These are phyloP conservation scores for Hydnomerulius pinastri DNA, from an alignment of 768 basidiomycete genomes.

Conservation along the genomic window DNA sequence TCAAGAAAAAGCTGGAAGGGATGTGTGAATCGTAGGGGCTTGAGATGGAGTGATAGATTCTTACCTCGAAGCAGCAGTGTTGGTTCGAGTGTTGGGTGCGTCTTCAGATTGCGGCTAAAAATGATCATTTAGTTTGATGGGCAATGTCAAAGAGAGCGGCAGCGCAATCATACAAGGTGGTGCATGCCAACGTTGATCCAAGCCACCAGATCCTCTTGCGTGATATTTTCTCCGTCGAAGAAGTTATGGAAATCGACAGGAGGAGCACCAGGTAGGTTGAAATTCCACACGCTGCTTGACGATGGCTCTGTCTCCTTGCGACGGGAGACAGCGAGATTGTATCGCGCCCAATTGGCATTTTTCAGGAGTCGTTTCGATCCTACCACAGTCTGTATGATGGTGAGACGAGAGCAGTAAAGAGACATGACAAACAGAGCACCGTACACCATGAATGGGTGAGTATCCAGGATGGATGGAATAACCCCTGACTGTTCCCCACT, in stretches of 20 bases:
- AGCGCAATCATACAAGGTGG: constrained; percentile 49
- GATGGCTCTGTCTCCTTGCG: constrained; percentile 64
- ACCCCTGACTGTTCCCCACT: constrained; percentile 59
- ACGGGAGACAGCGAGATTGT: constrained; percentile 57
- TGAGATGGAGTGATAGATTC: constrained; percentile 7
- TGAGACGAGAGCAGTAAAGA: background rate
- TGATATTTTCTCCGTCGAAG: constrained; percentile 64
- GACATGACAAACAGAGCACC: background rate
- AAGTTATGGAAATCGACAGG: constrained; percentile 61
- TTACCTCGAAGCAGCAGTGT: constrained; percentile 54
- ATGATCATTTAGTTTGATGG: background rate
- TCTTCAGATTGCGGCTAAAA: constrained; percentile 62
- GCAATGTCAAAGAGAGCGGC: background rate
- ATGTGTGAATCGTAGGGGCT: background rate
- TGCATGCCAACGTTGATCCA: constrained; percentile 72
- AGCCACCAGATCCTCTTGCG: constrained; percentile 64
- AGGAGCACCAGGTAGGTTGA: constrained; percentile 58
- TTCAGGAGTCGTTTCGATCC: constrained; percentile 60
- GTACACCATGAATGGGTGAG: constrained; percentile 52
- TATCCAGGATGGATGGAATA: constrained; percentile 64
- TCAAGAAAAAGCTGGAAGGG: constrained; percentile 50
- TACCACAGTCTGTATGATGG: constrained; percentile 46
- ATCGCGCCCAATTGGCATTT: constrained; percentile 68
- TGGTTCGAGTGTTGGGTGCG: constrained; percentile 60
- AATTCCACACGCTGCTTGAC: constrained; percentile 62